Evolutionary conservation across 345 rosid genomes (phyloP), one percentile per base, ranked within the genome.

Genomic region (Heritiera littoralis): DNA sequence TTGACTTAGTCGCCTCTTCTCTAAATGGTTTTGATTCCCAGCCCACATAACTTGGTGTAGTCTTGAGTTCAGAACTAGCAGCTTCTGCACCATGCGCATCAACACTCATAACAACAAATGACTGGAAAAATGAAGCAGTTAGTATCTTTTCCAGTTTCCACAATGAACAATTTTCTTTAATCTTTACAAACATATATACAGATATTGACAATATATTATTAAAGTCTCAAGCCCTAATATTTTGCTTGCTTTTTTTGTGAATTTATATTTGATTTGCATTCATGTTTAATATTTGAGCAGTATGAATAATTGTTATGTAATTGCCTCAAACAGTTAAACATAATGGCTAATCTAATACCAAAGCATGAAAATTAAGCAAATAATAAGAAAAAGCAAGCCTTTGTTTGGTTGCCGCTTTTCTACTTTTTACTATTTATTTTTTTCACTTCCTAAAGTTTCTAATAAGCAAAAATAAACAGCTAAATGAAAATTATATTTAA

Each of bases 81-180:
- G 85, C 43, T 18, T 85, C 85, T 1, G 80, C 60, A 71, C 80
- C 84, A 3, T 68, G 86, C 69, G 82, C 91, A 74, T 88, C 90
- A 75, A 88, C 79, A 61, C 90, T 84, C 91, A 85, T 84, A 48
- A 80, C 82, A 74, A 88, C 79, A 80, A 84, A 84, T 67, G 86
- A 76, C 97, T 94, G 81, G 66, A 81, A 78, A 46, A 13, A 7
- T 17, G 66, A 74, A 59, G 51, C 78, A 59, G 72, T 79, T 48
- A 77, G 49, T 4, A 40, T 67, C 75, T 43, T 32, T 14, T 59
- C 30, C 70, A 75, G 5, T 56, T 30, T 38, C 43, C 12, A 66
- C 15, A 73, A 40, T 40, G 45, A 51, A 59, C 10, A 63, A 46
- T 9, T 61, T 18, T 56, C 23, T 60, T 76, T 45, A 41, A 64